Conservation (phyloP, 495 filamentous ascomycete species). For the Hyaloscypha hepaticicola region DNA sequence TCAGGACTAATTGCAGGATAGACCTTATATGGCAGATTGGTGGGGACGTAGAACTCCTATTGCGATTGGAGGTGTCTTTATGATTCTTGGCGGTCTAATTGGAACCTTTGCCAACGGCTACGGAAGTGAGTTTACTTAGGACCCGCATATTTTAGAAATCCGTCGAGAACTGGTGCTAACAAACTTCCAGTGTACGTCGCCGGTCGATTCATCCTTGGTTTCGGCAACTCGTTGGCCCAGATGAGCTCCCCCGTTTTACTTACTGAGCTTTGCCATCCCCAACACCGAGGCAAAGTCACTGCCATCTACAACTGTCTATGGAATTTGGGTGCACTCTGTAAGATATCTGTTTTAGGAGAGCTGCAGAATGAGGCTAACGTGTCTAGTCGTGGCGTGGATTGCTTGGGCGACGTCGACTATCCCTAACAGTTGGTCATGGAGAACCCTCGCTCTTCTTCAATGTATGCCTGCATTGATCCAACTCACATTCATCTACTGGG, state of each 20-base stretch:
- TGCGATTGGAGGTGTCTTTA: slow-evolving; percentile 49
- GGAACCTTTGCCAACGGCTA: slow-evolving; percentile 43
- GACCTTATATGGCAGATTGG: slow-evolving; percentile 46
- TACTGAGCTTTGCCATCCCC: slow-evolving; percentile 38
- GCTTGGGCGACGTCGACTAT: slow-evolving; percentile 28
- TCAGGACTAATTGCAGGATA: slow-evolving; percentile 32
- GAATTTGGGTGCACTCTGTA: slow-evolving; percentile 33
- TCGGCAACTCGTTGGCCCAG: slow-evolving; percentile 31
- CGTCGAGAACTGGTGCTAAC: slow-evolving; percentile 33
- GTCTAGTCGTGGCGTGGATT: slow-evolving; percentile 28
- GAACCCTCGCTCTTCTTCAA: slow-evolving; percentile 31
- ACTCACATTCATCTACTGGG: slow-evolving; percentile 28
- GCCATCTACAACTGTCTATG: slow-evolving; percentile 35
- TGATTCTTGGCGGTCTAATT: slow-evolving; percentile 48
- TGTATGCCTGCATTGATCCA: slow-evolving; percentile 26
- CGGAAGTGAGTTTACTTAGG: slow-evolving; percentile 29
- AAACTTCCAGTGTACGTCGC: slow-evolving; percentile 39
- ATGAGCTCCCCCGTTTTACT: slow-evolving; percentile 37
- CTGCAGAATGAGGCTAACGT: slow-evolving; percentile 17
- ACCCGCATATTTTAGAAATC: background rate
- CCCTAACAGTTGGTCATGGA: slow-evolving; percentile 31
- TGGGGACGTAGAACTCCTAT: slow-evolving; percentile 50
- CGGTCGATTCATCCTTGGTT: slow-evolving; percentile 31
- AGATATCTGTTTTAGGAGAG: background rate
- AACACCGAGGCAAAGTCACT: slow-evolving; percentile 35